Base-by-base conservation (phyloP, 2,329 filamentous ascomycete genomes). In the Dissoconium aciculare region DNA sequence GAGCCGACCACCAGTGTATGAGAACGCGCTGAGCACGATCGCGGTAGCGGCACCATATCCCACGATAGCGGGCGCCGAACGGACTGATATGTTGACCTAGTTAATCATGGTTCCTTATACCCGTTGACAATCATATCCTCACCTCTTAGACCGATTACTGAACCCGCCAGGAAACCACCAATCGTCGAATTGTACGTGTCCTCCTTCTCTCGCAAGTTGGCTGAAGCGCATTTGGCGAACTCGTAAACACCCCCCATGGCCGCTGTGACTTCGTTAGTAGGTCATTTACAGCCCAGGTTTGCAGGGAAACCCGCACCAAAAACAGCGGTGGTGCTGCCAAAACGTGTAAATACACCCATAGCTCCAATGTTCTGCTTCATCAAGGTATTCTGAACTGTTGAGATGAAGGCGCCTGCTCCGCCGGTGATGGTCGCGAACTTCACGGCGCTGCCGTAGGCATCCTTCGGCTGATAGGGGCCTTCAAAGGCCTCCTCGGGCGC, bases 331-430 rank as follows among this genome's bases (percentile, higher is more conserved):
- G 77, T 77, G 50, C 75, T 65, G 43, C 84, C 85, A 34, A 74
- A 77, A 49, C 74, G 72, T 27, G 80, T 80, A 53, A 95, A 75
- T 49, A 93, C 69, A 44, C 80, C 79, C 63, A 77, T 71, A 39
- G 75, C 69, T 46, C 84, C 82, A 43, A 89, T 65, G 57, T 93
- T 93, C 54, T 72, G 68, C 63, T 74, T 84, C 33, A 76, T 68
- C 46, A 94, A 69, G 36, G 84, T 82, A 64, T 92, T 95, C 63
- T 85, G 80, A 43, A 92, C 67, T 33, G 79, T 76, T 30, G 82
- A 78, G 37, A 78, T 55, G 56, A 83, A 67, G 52, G 79, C 60
- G 47, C 84, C 84, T 37, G 69, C 69, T 36, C 63, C 61, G 49
- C 74, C 73, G 38, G 76, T 74, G 46, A 82, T 58, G 41, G 74